Evolutionary conservation across 306 rosid genomes (phyloP).

Genomic region (Quercus glauca): DNA sequence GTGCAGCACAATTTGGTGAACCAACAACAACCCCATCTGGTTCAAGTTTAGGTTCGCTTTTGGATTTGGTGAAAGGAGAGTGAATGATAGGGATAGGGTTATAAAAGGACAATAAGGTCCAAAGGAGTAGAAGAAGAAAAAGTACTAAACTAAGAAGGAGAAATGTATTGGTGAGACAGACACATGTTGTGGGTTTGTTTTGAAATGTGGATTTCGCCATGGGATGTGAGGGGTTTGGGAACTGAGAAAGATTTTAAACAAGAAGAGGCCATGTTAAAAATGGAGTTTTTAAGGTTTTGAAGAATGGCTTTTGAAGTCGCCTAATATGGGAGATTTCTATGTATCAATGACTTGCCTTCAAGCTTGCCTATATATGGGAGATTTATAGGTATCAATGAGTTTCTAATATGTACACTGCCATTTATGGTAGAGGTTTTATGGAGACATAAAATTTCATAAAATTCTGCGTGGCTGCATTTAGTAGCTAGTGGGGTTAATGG

Average conservation of each 20-base stretch:
- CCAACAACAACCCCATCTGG: background rate
- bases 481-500: too few species aligned
- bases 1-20: background rate
- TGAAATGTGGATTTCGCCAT: constrained; percentile 29
- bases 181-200: background rate
- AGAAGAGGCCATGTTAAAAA: background rate
- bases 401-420: background rate
- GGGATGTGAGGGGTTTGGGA: background rate
- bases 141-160: constrained; percentile 8
- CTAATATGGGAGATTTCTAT: background rate
- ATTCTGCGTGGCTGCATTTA: too few species aligned
- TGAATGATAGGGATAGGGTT: background rate
- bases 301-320: background rate
- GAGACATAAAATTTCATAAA: too few species aligned
- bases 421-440: background rate
- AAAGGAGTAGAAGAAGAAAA: constrained; percentile 22
- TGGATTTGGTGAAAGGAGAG: too few species aligned
- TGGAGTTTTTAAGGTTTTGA: background rate
- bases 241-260: background rate
- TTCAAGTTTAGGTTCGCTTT: too few species aligned
- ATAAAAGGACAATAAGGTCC: constrained; percentile 7
- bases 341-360: too few species aligned
- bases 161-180: background rate
- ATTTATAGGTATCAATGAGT: background rate
- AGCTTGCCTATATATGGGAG: too few species aligned